These are phyloP conservation scores for Leucoagaricus sp. DNA, from an alignment of 1,284 basidiomycete genomes.

Conservation along the genomic window DNA sequence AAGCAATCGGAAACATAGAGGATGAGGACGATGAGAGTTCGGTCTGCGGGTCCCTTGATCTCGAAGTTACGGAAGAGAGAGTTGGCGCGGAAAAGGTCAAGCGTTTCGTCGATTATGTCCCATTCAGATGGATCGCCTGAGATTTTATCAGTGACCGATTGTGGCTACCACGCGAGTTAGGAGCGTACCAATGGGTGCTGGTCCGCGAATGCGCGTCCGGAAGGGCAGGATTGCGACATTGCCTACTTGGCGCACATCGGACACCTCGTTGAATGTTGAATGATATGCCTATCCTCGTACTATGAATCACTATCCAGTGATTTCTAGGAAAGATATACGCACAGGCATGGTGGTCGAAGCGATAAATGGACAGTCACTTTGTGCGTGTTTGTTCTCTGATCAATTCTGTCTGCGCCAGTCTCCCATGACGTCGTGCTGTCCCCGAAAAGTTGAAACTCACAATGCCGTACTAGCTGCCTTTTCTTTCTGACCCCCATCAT, in stretches of 20 bases:
- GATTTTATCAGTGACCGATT: slow-evolving; percentile 4
- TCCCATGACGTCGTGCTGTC: background rate
- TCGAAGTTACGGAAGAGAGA: slow-evolving; percentile 99
- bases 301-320: slow-evolving; percentile 33
- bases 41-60: slow-evolving; percentile 98
- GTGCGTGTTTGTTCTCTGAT: slow-evolving; percentile 27
- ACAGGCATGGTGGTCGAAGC: slow-evolving; percentile 50
- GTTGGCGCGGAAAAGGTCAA: slow-evolving; percentile 98
- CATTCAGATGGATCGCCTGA: slow-evolving; percentile 75
- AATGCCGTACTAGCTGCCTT: slow-evolving; percentile 8
- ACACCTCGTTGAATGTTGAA: slow-evolving; percentile 89
- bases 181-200: slow-evolving; percentile 78
- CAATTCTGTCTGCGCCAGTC: background rate
- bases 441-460: slow-evolving; percentile 1
- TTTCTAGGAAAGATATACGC: slow-evolving; percentile 29
- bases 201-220: slow-evolving; percentile 88
- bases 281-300: slow-evolving; percentile 89
- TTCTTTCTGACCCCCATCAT: background rate
- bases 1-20: slow-evolving; percentile 98
- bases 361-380: slow-evolving; percentile 24
- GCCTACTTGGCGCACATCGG: slow-evolving; percentile 82
- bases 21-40: slow-evolving; percentile 95
- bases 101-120: slow-evolving; percentile 95
- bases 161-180: slow-evolving; percentile 16
- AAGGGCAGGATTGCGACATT: slow-evolving; percentile 93